Conservation (phyloP, 2,329 filamentous ascomycete species). For the Salinomyces thailandicus region DNA sequence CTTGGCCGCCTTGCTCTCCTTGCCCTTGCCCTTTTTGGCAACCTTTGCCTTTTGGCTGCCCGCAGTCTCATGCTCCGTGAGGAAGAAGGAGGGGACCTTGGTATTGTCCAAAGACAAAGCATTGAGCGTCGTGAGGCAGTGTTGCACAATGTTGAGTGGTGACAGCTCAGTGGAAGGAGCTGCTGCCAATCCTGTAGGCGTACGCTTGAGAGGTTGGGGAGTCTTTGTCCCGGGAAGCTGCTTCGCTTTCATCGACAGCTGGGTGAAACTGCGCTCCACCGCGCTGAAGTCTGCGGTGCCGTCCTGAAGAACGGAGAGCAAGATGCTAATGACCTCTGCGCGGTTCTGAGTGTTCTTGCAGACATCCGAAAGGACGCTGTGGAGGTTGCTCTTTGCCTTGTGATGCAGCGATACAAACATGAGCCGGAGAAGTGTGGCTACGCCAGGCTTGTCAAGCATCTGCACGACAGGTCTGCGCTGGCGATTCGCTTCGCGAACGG, state of each 20-base stretch:
- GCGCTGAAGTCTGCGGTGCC: constrained; percentile 87
- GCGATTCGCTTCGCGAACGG: constrained; percentile 28
- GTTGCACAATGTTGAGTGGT: constrained; percentile 88
- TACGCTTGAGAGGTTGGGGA: constrained; percentile 68
- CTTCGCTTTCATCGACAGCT: constrained; percentile 83
- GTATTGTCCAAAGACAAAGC: constrained; percentile 76
- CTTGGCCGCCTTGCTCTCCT: constrained; percentile 72
- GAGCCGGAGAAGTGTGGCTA: constrained; percentile 90
- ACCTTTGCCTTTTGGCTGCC: constrained; percentile 55
- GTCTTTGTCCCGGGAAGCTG: constrained; percentile 58
- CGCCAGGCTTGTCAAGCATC: constrained; percentile 91
- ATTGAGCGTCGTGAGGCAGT: constrained; percentile 77
- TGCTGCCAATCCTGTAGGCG: constrained; percentile 49
- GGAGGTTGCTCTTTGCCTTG: constrained; percentile 72
- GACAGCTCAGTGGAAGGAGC: constrained; percentile 67
- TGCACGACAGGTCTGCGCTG: constrained; percentile 78
- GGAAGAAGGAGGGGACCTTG: constrained; percentile 81
- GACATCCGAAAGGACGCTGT: constrained; percentile 78
- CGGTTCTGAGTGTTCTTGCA: constrained; percentile 96
- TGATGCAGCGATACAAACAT: constrained; percentile 96
- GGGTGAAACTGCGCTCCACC: constrained; percentile 89
- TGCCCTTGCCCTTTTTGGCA: constrained; percentile 66
- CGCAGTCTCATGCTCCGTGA: constrained; percentile 83
- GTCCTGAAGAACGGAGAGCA: constrained; percentile 89
- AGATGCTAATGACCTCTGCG: constrained; percentile 81